Base-by-base conservation (phyloP, 805 yeast species). In the Barnettozyma botsteinii region DNA sequence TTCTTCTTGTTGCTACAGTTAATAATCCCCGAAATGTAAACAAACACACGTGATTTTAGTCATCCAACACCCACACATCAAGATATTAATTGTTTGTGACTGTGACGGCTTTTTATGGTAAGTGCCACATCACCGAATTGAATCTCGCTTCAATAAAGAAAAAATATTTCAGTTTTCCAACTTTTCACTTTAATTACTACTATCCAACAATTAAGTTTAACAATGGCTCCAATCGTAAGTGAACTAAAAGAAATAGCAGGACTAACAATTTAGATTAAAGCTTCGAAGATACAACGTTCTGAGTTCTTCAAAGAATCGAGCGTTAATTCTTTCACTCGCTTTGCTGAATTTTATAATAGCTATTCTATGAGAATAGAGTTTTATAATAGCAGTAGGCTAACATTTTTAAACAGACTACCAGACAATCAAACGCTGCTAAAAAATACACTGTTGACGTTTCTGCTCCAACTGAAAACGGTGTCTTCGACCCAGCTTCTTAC, bases 381-480 rank as follows among this genome's bases (percentile, higher is more conserved):
- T 37, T 48, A 52, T 59, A 64, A 60, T 66, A 65, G 83, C 85
- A 77, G 85, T 80, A 81, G 87, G 85, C 84, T 71, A 75, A 70
- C 79, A 66, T 69, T 59, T 61, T 51, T 44, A 19, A 54, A 48
- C 67, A 81, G 94, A 81, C 88, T 69, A 66, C 84, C 77, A 76
- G 80, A 79, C 81, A 80, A 75, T 73, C 82, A 69, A 84, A 79
- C 68, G 77, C 76, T 67, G 79, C 85, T 66, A 85, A 81, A 79
- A 85, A 85, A 75, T 87, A 84, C 77, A 84, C 85, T 64, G 91
- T 93, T 67, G 98, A 91, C 78, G 86, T 84, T 66, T 79, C 96
- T 51, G 95, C 95, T 69, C 96, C 96, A 75, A 88, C 88, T 67
- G 95, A 86, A 70, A 86, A 85, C 73, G 94, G 89, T 77, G 95